Conservation (phyloP, 2,329 filamentous ascomycete genomes). For the Paecilomyces formosus region DNA sequence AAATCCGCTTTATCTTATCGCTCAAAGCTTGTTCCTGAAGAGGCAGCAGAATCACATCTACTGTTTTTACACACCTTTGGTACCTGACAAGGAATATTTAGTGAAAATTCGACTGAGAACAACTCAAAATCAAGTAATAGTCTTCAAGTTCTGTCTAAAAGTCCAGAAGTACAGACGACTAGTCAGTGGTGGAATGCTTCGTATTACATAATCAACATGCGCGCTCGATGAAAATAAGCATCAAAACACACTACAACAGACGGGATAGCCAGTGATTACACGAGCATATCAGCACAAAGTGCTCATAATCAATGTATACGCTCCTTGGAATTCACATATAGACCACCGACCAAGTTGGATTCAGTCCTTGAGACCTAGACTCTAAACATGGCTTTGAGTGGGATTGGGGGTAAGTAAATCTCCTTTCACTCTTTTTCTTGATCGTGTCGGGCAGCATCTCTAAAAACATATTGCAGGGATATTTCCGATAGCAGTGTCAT, state of each 20-base stretch:
- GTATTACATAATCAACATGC: neutral
- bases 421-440: neutral
- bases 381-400: neutral
- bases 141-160: neutral
- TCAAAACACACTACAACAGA: neutral
- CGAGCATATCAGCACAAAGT: neutral
- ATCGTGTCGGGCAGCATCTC: neutral
- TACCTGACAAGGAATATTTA: neutral
- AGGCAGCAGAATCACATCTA: neutral
- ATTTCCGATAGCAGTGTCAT: conserved; percentile 15
- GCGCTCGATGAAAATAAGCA: neutral
- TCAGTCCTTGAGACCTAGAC: neutral
- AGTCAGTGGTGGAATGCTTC: neutral
- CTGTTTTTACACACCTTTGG: neutral
- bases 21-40: neutral
- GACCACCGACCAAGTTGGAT: neutral
- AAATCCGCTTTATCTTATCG: conserved; percentile 11
- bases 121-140: too few relatives aligned
- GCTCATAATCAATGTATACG: neutral
- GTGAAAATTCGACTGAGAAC: too few relatives aligned
- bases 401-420: neutral
- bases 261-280: neutral
- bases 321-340: neutral
- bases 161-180: neutral
- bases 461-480: neutral